A percentile compares a stretch with the other conserved stretches of the same genome.
Evolutionary conservation across 2,329 filamentous ascomycete species (phyloP).

Genomic region (Nannizziopsis arthrosporioides): DNA sequence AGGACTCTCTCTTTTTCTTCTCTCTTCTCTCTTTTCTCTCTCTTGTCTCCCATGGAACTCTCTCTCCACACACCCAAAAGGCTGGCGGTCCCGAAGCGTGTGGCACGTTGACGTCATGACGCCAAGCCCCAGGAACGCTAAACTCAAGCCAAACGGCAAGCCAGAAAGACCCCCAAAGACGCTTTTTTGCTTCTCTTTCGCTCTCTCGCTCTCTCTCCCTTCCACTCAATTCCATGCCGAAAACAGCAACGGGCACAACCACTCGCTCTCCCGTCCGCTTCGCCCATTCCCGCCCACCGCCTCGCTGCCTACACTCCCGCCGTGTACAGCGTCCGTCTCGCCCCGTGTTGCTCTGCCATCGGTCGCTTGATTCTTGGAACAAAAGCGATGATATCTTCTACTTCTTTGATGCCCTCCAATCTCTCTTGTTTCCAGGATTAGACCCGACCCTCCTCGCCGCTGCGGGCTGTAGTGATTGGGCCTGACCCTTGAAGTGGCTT

Average conservation of each 20-base stretch:
- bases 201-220: slow-evolving; percentile 4
- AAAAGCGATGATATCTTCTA: slow-evolving; percentile 2
- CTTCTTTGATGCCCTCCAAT: background rate
- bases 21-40: too few species aligned
- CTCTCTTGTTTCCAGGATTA: slow-evolving; percentile 1
- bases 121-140: slow-evolving; percentile 11
- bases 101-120: slow-evolving; percentile 9
- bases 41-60: background rate
- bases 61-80: background rate
- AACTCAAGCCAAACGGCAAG: slow-evolving; percentile 4
- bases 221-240: slow-evolving; percentile 7
- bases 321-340: too few species aligned
- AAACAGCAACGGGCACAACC: slow-evolving; percentile 11
- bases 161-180: slow-evolving; percentile 3
- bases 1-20: too few species aligned
- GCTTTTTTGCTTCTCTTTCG: too few species aligned
- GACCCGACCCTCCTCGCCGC: background rate
- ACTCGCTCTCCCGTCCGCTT: background rate
- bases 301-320: too few species aligned
- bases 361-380: background rate
- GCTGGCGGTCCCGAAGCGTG: background rate
- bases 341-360: too few species aligned
- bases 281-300: too few species aligned
- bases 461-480: background rate
- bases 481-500: slow-evolving; percentile 3